phyloP scores from a whole-genome alignment of 169 alveolate genomes.

The Cardiosporidium cionae region DNA sequence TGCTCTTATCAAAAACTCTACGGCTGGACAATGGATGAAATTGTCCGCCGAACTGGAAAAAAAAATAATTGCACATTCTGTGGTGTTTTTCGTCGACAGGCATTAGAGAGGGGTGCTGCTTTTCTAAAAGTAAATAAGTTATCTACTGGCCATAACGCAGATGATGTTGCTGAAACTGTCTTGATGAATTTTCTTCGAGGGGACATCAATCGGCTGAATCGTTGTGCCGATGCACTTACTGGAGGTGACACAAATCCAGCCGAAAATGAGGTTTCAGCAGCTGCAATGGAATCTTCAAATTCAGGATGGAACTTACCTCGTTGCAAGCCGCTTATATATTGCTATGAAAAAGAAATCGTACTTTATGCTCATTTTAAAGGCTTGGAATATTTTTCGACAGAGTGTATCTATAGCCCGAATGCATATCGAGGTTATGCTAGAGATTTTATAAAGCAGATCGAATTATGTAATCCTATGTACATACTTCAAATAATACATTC shows the following conservation, averaged over 20 bases:
- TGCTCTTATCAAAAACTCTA: conserved; percentile 65
- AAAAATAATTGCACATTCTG: conserved; percentile 80
- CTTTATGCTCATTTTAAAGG: conserved; percentile 88
- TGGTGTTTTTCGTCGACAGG: conserved; percentile 94
- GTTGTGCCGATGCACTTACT: conserved; percentile 36
- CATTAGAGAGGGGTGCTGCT: conserved; percentile 90
- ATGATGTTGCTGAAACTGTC: conserved; percentile 95
- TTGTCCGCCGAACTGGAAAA: conserved; percentile 54
- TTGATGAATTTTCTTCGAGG: conserved; percentile 90
- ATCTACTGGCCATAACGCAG: conserved; percentile 98
- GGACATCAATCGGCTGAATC: conserved; percentile 83
- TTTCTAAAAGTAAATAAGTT: conserved; percentile 79
- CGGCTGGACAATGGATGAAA: conserved; percentile 94
- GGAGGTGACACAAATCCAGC: conserved; percentile 19
- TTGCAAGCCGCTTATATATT: conserved; percentile 84
- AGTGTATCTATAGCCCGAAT: conserved; percentile 91
- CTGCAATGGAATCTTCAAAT: background rate
- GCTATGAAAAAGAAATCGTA: conserved; percentile 93
- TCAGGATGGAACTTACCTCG: background rate
- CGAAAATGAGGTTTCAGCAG: background rate
- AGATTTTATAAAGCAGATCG: no score
- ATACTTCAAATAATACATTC: no score
- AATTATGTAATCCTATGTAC: no score
- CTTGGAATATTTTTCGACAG: conserved; percentile 91
- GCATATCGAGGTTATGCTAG: conserved; percentile 95